Conservation (phyloP, 116 monocot genomes). For the Posidonia oceanica region DNA sequence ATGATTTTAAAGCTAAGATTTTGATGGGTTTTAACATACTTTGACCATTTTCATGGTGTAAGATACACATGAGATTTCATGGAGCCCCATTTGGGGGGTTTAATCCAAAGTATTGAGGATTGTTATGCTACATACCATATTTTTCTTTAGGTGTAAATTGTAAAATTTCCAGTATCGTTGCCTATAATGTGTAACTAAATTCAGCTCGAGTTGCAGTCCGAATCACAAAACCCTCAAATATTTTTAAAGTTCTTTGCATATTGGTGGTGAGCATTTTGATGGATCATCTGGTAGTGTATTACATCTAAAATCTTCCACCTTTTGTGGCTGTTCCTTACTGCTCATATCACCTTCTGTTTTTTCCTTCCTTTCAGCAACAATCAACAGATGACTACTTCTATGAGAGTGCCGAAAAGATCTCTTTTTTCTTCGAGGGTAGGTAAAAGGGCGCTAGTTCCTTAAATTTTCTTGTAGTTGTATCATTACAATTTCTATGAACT, state of each 20-base stretch:
- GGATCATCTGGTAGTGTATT: background rate
- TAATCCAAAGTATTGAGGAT: too few relatives aligned
- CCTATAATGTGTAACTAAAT: background rate
- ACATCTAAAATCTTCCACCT: background rate
- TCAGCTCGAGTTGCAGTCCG: background rate
- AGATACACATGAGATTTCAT: too few relatives aligned
- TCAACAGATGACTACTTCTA: conserved; percentile 68
- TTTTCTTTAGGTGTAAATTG: too few relatives aligned
- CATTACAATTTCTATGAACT: background rate
- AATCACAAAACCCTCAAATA: background rate
- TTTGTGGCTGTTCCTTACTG: background rate
- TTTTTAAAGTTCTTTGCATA: background rate
- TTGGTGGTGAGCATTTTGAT: background rate
- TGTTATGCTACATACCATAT: too few relatives aligned
- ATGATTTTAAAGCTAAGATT: too few relatives aligned
- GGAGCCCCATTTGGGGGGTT: too few relatives aligned
- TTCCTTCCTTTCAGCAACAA: conserved; percentile 26
- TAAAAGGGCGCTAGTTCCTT: background rate
- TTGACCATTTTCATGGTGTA: too few relatives aligned
- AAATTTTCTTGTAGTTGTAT: background rate
- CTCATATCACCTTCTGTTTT: background rate
- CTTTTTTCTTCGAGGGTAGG: conserved; percentile 95
- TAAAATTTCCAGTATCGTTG: too few relatives aligned
- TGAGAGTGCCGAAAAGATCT: conserved; percentile 78
- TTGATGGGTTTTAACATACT: too few relatives aligned